phyloP scores from a whole-genome alignment of 768 basidiomycete species.

The Xerocomellus amylosporus region DNA sequence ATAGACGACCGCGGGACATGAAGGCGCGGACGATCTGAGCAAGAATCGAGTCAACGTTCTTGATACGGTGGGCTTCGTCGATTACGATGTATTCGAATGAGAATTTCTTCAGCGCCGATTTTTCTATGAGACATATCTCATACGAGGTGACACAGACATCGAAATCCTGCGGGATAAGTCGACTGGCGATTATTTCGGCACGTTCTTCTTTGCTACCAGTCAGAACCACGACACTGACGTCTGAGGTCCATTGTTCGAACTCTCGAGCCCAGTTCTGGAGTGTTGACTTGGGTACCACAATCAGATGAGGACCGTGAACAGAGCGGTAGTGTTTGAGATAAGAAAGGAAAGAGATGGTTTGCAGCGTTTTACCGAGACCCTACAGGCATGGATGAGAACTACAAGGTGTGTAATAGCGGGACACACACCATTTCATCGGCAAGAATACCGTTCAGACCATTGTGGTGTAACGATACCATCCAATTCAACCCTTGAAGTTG shows the following conservation, averaged over 20 bases:
- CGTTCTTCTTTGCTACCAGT: constrained; percentile 91
- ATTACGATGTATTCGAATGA: constrained; percentile 98
- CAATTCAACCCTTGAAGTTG: constrained; percentile 96
- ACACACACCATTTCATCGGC: constrained; percentile 87
- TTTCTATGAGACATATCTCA: constrained; percentile 95
- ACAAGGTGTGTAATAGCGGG: neutral
- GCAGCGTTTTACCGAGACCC: constrained; percentile 97
- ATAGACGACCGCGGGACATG: constrained; percentile 79
- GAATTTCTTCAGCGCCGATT: constrained; percentile 88
- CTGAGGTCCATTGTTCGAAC: constrained; percentile 87
- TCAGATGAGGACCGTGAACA: constrained; percentile 80
- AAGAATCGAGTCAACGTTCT: constrained; percentile 95
- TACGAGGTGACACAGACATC: constrained; percentile 95
- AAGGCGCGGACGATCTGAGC: constrained; percentile 93
- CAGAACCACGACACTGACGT: constrained; percentile 76
- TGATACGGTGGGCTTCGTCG: constrained; percentile 98
- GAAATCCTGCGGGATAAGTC: constrained; percentile 84
- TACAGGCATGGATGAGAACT: constrained; percentile 29
- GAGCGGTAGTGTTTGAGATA: constrained; percentile 86
- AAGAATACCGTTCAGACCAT: constrained; percentile 94
- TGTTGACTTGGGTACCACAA: constrained; percentile 98
- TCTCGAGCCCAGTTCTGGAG: constrained; percentile 97
- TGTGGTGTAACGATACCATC: constrained; percentile 96
- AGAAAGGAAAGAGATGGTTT: constrained; percentile 95
- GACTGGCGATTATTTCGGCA: constrained; percentile 70